These are phyloP conservation scores for Ceriops zippeliana DNA, from an alignment of 345 rosid genomes.

Conservation along the genomic window DNA sequence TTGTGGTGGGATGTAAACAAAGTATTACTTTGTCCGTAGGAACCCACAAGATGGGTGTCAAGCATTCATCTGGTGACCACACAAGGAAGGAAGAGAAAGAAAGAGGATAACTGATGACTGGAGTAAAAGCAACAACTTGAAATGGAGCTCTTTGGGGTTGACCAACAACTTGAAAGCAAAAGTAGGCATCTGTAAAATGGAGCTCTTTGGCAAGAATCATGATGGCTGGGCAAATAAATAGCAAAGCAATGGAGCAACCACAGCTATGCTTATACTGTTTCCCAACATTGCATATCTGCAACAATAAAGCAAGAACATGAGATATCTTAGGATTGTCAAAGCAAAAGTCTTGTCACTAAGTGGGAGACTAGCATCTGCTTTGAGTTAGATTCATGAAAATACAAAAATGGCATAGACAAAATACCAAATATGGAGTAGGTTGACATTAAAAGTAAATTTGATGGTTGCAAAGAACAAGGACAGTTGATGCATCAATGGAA, in stretches of 20 bases:
- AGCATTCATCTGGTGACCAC: no score
- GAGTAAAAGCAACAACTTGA: no score
- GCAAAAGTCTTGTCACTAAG: background rate
- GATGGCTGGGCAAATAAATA: constrained; percentile 54
- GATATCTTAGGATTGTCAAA: background rate
- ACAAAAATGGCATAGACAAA: background rate
- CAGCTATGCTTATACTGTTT: constrained; percentile 86
- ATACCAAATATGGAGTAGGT: no score
- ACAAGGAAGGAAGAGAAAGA: no score
- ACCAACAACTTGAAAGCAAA: background rate
- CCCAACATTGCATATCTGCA: constrained; percentile 91
- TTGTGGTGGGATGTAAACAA: no score
- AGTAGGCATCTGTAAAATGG: background rate
- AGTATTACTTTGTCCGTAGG: no score
- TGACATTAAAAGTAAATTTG: no score
- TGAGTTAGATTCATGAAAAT: background rate
- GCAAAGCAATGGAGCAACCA: constrained; percentile 73
- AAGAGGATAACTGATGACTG: no score
- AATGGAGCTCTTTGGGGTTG: no score
- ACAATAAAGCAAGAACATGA: background rate
- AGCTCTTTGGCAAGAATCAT: constrained; percentile 21
- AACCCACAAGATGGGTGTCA: no score
- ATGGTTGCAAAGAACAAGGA: no score
- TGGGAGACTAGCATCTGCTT: background rate
- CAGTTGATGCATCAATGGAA: no score